phyloP scores from a whole-genome alignment of 2,329 filamentous ascomycete species.

The Alternaria alternata region DNA sequence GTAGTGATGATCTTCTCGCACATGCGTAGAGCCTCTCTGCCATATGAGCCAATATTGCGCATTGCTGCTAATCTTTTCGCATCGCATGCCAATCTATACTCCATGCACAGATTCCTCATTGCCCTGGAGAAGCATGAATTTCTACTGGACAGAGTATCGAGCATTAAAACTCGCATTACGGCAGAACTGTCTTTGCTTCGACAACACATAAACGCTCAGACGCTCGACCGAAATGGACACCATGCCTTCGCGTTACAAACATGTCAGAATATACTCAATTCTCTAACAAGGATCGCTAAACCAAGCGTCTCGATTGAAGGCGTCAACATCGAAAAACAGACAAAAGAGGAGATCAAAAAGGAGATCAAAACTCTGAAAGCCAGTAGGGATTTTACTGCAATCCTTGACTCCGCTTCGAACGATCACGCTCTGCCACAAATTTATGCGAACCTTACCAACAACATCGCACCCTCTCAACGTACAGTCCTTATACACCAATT shows the following conservation, averaged over 20 bases:
- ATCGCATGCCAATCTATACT: slow-evolving; percentile 13
- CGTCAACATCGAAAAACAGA: neutral
- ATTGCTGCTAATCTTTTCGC: slow-evolving; percentile 17
- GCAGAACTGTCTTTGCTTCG: slow-evolving; percentile 12
- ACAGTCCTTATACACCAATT: slow-evolving; percentile 42
- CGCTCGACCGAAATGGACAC: slow-evolving; percentile 12
- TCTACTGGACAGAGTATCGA: slow-evolving; percentile 14
- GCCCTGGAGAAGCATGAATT: slow-evolving; percentile 15
- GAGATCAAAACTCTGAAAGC: slow-evolving; percentile 10
- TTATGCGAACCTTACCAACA: slow-evolving; percentile 24
- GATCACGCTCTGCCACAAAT: slow-evolving; percentile 34
- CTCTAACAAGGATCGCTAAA: slow-evolving; percentile 10
- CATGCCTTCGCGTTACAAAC: slow-evolving; percentile 15
- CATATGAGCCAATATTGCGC: slow-evolving; percentile 24
- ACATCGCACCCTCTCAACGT: slow-evolving; percentile 24
- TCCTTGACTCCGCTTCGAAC: slow-evolving; percentile 33
- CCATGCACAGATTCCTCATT: slow-evolving; percentile 19
- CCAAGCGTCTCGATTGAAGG: neutral
- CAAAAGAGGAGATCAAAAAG: too few relatives aligned
- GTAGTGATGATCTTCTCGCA: slow-evolving; percentile 23
- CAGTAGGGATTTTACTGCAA: slow-evolving; percentile 35
- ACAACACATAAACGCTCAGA: neutral
- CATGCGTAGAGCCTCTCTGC: slow-evolving; percentile 20
- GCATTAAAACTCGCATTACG: slow-evolving; percentile 13
- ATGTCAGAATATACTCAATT: slow-evolving; percentile 13